Percentiles rank a stretch among this genome's conserved stretches.
Evolutionary conservation across 1,139 yeast genomes (phyloP).

Genomic region (Scheffersomyces parashehatae): DNA sequence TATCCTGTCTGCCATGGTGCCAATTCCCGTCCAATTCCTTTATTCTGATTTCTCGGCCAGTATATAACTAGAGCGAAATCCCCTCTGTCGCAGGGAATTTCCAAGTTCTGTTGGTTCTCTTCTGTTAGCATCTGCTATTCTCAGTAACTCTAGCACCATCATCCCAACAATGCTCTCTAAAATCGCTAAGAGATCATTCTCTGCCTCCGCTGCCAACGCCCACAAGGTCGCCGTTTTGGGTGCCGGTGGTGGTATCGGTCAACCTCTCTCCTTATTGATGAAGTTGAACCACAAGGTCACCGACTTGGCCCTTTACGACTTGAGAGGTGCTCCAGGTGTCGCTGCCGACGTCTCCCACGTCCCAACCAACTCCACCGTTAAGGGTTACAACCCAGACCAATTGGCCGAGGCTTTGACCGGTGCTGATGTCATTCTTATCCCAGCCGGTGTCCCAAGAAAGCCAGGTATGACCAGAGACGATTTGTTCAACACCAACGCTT

Average conservation of each 20-base stretch:
- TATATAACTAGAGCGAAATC: too few relatives aligned
- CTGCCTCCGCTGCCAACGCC: conserved; percentile 62
- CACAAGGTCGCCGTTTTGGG: conserved; percentile 78
- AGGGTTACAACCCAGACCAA: conserved; percentile 66
- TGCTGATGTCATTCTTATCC: conserved; percentile 80
- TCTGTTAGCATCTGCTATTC: neutral
- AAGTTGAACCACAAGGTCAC: conserved; percentile 63
- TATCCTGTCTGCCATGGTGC: too few relatives aligned
- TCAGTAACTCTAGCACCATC: neutral
- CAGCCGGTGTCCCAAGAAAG: conserved; percentile 97
- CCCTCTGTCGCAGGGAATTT: too few relatives aligned
- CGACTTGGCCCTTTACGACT: conserved; percentile 81
- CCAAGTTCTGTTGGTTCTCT: too few relatives aligned
- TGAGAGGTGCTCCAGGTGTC: conserved; percentile 88
- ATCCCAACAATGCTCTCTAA: conserved; percentile 40
- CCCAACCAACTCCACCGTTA: conserved; percentile 74
- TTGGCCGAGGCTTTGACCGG: conserved; percentile 65
- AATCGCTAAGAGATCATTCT: conserved; percentile 65
- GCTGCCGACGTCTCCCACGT: conserved; percentile 91
- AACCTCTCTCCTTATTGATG: conserved; percentile 83
- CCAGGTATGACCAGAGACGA: conserved; percentile 99
- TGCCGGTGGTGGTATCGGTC: conserved; percentile 92
- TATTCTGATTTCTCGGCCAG: too few relatives aligned
- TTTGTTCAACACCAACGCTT: conserved; percentile 88
- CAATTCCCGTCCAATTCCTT: too few relatives aligned